Evolutionary conservation across 2,329 filamentous ascomycete genomes (phyloP), one percentile per base, ranked within the genome.

Genomic region (Talaromyces sp.): DNA sequence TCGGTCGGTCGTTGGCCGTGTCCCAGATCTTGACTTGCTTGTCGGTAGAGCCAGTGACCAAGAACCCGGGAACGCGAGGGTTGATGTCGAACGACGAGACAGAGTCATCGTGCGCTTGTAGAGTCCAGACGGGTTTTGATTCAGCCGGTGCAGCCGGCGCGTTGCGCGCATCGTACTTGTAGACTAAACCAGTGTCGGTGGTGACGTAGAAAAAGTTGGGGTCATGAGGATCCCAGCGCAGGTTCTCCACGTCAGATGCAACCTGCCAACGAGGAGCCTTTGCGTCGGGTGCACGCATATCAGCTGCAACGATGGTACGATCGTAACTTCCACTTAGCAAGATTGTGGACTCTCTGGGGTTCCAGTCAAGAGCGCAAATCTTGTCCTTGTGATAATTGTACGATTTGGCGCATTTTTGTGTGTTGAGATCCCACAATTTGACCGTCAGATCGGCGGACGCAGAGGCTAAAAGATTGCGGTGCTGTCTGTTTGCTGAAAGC

Each of bases 21-120:
- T 96, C 96, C 95, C 95, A 99, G 63, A 99, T 83, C 83, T 99
- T 99, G 70, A 98, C 92, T 5, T 89, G 91, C 81, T 92, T 93
- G 81, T 99, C 95, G 14, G 91, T 93, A 1, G 92, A 96, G 2
- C 93, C 95, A 0, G 95, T 98, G 14, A 87, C 95, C 77, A 99
- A 85, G 83, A 91, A 97, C 48, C 95, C 95, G 1, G 95, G 93
- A 64, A 99, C 92, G 57, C 88, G 81, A 3, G 88, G 84, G 81
- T 97, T 98, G 78, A 98, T 85, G 75, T 96, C 93, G 75, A 99
- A 97, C 0, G 92, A 88, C 8, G 92, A 96, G 50, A 98, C 84
- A 2, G 91, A 91, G 76, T 93, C 88, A 74, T 97, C 92, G 80
- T 99, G 95, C 16, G 95, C 95, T 79, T 99, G 95, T 59, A 99